Conservation (phyloP, 805 yeast species). For the Spathaspora arborariae region DNA sequence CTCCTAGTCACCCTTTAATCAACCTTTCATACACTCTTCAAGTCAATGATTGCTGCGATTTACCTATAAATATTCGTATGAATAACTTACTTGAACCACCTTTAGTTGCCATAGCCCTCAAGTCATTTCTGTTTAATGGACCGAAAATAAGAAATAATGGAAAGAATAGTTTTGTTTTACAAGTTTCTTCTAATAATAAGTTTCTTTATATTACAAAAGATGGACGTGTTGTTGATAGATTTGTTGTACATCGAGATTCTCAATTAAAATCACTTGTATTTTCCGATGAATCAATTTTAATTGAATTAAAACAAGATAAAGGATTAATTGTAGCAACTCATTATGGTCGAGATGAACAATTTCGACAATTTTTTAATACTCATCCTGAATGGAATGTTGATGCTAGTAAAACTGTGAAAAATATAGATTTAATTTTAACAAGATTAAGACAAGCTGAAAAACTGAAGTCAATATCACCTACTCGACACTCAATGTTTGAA, state of each 20-base stretch:
- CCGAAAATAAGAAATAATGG: neutral
- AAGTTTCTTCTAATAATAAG: slow-evolving; percentile 8
- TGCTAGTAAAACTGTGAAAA: slow-evolving; percentile 1
- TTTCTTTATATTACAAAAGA: slow-evolving; percentile 9
- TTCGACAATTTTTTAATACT: slow-evolving; percentile 9
- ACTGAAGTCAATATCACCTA: neutral
- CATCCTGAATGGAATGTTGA: slow-evolving; percentile 6
- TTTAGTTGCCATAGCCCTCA: neutral
- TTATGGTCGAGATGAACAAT: slow-evolving; percentile 8
- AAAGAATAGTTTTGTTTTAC: neutral
- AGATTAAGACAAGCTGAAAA: slow-evolving; percentile 2
- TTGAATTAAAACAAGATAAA: slow-evolving; percentile 8
- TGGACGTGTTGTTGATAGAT: slow-evolving; percentile 6
- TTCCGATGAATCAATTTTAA: slow-evolving; percentile 10
- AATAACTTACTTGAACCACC: slow-evolving; percentile 1
- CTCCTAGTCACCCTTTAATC: neutral
- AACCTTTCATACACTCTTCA: neutral
- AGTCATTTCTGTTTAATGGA: slow-evolving; percentile 1
- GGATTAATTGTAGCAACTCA: slow-evolving; percentile 11
- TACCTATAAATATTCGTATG: neutral
- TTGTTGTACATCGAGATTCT: slow-evolving; percentile 9
- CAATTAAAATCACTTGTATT: slow-evolving; percentile 11
- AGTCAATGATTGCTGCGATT: neutral
- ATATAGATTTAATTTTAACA: slow-evolving; percentile 3
- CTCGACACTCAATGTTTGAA: neutral